Evolutionary conservation across 164 flowering plant genomes (phyloP).

Genomic region (Echeveria elegans): DNA sequence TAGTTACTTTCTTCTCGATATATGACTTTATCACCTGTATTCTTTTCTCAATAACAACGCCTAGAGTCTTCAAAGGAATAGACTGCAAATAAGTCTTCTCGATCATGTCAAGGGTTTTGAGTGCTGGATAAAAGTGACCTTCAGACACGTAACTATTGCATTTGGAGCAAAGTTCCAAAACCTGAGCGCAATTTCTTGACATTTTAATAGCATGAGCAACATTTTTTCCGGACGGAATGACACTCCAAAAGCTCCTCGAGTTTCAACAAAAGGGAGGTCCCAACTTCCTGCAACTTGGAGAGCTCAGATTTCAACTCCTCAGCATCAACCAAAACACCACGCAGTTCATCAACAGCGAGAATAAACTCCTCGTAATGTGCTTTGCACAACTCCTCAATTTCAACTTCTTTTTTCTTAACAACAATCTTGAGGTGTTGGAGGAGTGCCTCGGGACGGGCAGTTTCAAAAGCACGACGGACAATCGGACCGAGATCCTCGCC

Average conservation of each 20-base stretch:
- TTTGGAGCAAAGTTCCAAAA: slow-evolving; percentile 62
- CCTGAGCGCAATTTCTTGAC: slow-evolving; percentile 50
- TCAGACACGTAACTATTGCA: slow-evolving; percentile 64
- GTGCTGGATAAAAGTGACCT: slow-evolving; percentile 72
- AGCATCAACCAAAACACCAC: slow-evolving; percentile 86
- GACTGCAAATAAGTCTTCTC: slow-evolving; percentile 48
- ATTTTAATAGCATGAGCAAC: slow-evolving; percentile 63
- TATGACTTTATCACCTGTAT: slow-evolving; percentile 60
- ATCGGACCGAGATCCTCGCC: slow-evolving; percentile 81
- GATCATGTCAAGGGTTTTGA: slow-evolving; percentile 68
- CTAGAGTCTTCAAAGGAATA: slow-evolving; percentile 49
- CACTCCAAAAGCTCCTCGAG: slow-evolving; percentile 80
- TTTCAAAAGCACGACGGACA: slow-evolving; percentile 78
- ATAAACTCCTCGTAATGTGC: slow-evolving; percentile 92
- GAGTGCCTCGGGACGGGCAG: slow-evolving; percentile 66
- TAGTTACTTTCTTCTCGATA: slow-evolving; percentile 60
- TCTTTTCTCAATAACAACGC: slow-evolving; percentile 41
- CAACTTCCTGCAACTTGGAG: slow-evolving; percentile 66
- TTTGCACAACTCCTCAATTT: slow-evolving; percentile 91
- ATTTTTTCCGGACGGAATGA: slow-evolving; percentile 61
- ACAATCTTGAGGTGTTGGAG: slow-evolving; percentile 66
- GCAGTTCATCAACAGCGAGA: slow-evolving; percentile 87
- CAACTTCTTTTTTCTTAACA: slow-evolving; percentile 78
- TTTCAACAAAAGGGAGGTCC: slow-evolving; percentile 51
- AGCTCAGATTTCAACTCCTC: slow-evolving; percentile 83